Percentiles rank a stretch among this genome's conserved stretches.
These are phyloP conservation scores for Torulaspora microellipsoides DNA, from an alignment of 805 yeast genomes.

Conservation along the genomic window DNA sequence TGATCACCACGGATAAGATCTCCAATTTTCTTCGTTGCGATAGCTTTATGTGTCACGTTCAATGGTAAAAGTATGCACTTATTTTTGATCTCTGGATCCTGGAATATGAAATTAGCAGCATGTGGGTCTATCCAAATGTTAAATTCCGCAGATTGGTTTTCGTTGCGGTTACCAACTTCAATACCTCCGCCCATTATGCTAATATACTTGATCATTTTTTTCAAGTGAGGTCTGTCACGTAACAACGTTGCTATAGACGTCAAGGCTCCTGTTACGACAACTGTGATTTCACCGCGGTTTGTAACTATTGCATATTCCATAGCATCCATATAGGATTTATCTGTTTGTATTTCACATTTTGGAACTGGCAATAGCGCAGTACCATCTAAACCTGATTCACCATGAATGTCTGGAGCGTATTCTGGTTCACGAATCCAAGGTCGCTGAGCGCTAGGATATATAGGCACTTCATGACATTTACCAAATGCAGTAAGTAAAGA, in stretches of 20 bases:
- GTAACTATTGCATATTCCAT: conserved; percentile 42
- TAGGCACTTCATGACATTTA: conserved; percentile 45
- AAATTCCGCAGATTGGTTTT: conserved; percentile 60
- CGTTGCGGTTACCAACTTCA: conserved; percentile 44
- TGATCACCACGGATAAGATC: conserved; percentile 37
- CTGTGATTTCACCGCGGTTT: conserved; percentile 46
- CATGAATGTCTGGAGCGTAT: conserved; percentile 64
- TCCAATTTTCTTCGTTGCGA: conserved; percentile 40
- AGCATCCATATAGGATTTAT: conserved; percentile 38
- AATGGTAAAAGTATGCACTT: conserved; percentile 58
- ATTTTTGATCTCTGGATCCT: conserved; percentile 42
- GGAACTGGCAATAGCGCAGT: conserved; percentile 54
- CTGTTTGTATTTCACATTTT: conserved; percentile 28
- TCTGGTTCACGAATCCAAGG: conserved; percentile 51
- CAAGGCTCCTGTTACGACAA: conserved; percentile 73
- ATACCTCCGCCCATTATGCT: conserved; percentile 75
- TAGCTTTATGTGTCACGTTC: conserved; percentile 64
- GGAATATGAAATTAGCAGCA: conserved; percentile 60
- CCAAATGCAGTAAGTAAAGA: conserved; percentile 60
- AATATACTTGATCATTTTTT: conserved; percentile 45
- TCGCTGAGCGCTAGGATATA: conserved; percentile 57
- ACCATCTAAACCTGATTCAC: conserved; percentile 76
- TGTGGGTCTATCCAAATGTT: conserved; percentile 71
- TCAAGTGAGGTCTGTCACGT: conserved; percentile 49
- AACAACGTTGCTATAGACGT: conserved; percentile 66